phyloP scores from a whole-genome alignment of 805 yeast species.

The Barnettozyma sp. region DNA sequence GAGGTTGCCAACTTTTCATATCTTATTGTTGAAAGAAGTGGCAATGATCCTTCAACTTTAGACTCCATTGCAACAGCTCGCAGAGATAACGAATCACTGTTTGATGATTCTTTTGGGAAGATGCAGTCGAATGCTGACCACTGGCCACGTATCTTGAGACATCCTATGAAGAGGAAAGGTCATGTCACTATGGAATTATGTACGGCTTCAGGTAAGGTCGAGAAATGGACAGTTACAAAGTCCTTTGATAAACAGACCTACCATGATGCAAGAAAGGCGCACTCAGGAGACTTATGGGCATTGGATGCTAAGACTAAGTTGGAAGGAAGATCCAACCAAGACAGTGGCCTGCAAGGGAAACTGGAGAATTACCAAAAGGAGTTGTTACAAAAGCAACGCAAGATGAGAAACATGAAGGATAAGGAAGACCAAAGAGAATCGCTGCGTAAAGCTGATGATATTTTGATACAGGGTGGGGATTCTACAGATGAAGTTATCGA shows the following conservation, averaged over 20 bases:
- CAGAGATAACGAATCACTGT: slow-evolving; percentile 22
- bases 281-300: slow-evolving; percentile 86
- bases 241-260: slow-evolving; percentile 67
- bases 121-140: slow-evolving; percentile 27
- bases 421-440: slow-evolving; percentile 14
- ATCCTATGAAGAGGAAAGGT: slow-evolving; percentile 73
- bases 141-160: slow-evolving; percentile 69
- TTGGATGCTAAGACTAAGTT: slow-evolving; percentile 51
- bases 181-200: slow-evolving; percentile 78
- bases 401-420: slow-evolving; percentile 13
- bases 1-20: slow-evolving; percentile 74
- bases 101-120: slow-evolving; percentile 25
- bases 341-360: slow-evolving; percentile 24
- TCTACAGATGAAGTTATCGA: slow-evolving; percentile 21
- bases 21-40: slow-evolving; percentile 58
- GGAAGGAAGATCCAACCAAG: slow-evolving; percentile 30
- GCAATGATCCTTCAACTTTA: slow-evolving; percentile 36
- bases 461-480: slow-evolving; percentile 9
- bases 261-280: slow-evolving; percentile 84
- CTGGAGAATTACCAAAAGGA: slow-evolving; percentile 30
- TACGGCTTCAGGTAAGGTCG: slow-evolving; percentile 71
- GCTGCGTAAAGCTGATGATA: slow-evolving; percentile 11
- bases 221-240: slow-evolving; percentile 82
- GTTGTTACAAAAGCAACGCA: slow-evolving; percentile 18
- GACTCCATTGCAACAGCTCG: slow-evolving; percentile 36